Conservation (phyloP, 805 yeast species). For the Hanseniaspora meyeri region DNA sequence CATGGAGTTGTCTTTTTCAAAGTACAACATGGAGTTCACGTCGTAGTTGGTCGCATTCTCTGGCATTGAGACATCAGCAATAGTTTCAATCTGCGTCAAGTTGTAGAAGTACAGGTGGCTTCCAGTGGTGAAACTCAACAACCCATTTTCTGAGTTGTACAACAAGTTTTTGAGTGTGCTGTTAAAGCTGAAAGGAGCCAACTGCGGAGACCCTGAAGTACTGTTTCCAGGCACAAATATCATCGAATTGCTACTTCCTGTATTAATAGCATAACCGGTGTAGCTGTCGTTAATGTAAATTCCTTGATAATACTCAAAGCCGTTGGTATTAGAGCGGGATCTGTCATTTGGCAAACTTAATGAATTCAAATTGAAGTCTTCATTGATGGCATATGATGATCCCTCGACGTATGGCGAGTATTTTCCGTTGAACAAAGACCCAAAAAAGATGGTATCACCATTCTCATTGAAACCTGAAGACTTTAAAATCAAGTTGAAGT, state of each 20-base stretch:
- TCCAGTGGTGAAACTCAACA: conserved; percentile 13
- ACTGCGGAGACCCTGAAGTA: neutral
- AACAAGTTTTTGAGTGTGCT: neutral
- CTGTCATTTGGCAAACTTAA: conserved; percentile 14
- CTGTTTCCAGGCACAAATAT: conserved; percentile 2
- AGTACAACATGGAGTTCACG: conserved; percentile 34
- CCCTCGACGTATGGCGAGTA: conserved; percentile 21
- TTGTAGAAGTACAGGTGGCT: conserved; percentile 22
- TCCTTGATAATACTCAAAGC: conserved; percentile 26
- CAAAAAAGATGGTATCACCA: conserved; percentile 28
- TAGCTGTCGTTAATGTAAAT: conserved; percentile 36
- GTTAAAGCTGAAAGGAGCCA: conserved; percentile 5
- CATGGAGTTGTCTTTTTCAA: conserved; percentile 30
- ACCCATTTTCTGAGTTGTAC: conserved; percentile 17
- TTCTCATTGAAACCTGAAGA: conserved; percentile 24
- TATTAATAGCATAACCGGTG: conserved; percentile 46
- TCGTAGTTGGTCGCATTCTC: conserved; percentile 27
- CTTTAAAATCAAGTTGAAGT: conserved; percentile 20
- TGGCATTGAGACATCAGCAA: conserved; percentile 34
- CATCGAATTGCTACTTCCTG: neutral
- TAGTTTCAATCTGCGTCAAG: conserved; percentile 23
- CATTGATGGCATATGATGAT: conserved; percentile 17
- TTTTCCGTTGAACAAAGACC: conserved; percentile 32
- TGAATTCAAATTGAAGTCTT: conserved; percentile 17
- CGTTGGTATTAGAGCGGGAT: conserved; percentile 14